Evolutionary conservation across 352 stramenopile species (phyloP), one percentile per base, ranked within the genome.

Genomic region (Phytophthora sp.): DNA sequence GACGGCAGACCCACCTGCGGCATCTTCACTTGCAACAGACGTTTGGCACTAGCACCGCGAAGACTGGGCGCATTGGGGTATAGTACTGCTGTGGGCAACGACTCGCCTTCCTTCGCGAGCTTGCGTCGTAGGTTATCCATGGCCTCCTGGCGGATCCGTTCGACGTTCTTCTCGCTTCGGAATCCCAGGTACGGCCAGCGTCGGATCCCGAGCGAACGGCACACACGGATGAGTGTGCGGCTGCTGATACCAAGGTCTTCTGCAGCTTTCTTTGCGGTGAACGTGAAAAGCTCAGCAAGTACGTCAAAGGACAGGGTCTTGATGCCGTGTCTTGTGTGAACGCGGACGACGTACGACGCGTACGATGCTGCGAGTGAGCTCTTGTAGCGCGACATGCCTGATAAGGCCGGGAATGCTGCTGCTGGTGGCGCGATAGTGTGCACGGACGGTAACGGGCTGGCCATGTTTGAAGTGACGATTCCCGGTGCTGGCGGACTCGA

Each of bases 121-220:
- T 88, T 90, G 51, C 76, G 78, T 42, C 80, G 80, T n/a, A 93
- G 73, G 52, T 89, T 93, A 47, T 89, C 81, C 57, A 93, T 85
- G 39, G 84, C 84, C 41, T 93, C 84, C 60, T 87, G 76, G 26
- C 84, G 84, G 56, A 93, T 89, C 20, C 84, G 80, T 39, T 93
- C 82, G 47, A 90, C 84, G 53, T 90, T 93, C 49, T 90, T 90
- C 66, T 90, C 84, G 44, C 84, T 90, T 50, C 82, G 81, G 67
- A 93, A 93, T 45, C 84, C 84, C 31, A 93, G 68, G 75, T 93
- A 93, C 33, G 84, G 81, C 84, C 84, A 92, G 26, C 84, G 79
- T 20, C 84, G 84, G 63, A 92, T 92, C 27, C 81, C 84, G 12
- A 92, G 74, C 20, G 84, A 92, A 26, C 84, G 81, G 49, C 84